Percentiles rank a stretch among this genome's conserved stretches.
phyloP scores from a whole-genome alignment of 2,329 filamentous ascomycete genomes.

The Dactylellina sp. region DNA sequence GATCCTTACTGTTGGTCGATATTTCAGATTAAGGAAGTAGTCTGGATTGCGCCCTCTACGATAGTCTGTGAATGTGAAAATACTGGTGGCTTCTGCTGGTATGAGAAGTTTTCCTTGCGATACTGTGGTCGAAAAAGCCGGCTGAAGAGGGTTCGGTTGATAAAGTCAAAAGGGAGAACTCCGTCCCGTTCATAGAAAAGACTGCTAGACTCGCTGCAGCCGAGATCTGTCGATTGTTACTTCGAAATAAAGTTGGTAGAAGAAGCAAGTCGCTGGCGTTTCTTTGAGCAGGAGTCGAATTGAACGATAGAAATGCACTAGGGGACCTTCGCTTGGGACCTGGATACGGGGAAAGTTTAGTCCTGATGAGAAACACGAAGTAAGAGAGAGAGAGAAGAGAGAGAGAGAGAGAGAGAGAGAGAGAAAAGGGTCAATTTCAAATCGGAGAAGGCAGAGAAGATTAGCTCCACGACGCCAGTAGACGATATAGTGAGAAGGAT shows the following conservation, averaged over 20 bases:
- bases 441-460: background rate
- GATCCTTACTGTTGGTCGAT: slow-evolving; percentile 36
- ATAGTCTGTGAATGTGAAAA: background rate
- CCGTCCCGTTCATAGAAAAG: slow-evolving; percentile 34
- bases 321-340: slow-evolving; percentile 4
- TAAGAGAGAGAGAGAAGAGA: background rate
- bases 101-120: too few relatives aligned
- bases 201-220: background rate
- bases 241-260: background rate
- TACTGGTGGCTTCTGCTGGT: background rate
- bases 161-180: slow-evolving; percentile 12
- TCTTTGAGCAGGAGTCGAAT: background rate
- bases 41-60: background rate
- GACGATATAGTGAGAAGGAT: slow-evolving; percentile 39
- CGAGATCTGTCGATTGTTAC: background rate
- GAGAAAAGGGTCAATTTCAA: background rate
- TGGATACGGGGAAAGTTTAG: slow-evolving; percentile 14
- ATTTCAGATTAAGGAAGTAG: background rate
- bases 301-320: background rate
- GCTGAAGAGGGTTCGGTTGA: background rate
- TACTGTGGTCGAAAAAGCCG: background rate
- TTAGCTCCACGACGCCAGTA: background rate
- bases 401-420: too few relatives aligned
- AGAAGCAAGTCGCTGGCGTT: background rate
- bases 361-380: slow-evolving; percentile 1